These are phyloP conservation scores for Conticribra weissflogii DNA, from an alignment of 108 stramenopile species.

Conservation along the genomic window DNA sequence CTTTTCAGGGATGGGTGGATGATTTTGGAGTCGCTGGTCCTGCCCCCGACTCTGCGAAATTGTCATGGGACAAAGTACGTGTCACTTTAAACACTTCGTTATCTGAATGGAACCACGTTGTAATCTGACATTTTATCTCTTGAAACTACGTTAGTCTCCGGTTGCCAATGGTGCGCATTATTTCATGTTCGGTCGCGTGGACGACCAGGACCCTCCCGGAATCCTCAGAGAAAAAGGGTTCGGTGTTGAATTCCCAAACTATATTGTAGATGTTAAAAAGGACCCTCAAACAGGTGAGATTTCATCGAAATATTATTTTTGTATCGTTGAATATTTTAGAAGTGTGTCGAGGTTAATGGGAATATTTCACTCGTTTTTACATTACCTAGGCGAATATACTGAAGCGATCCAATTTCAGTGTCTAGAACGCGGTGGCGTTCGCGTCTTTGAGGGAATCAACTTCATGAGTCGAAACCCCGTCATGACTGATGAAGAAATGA, in stretches of 20 bases:
- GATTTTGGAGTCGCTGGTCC: conserved; percentile 91
- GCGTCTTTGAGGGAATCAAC: conserved; percentile 96
- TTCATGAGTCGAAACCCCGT: conserved; percentile 86
- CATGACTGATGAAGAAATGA: conserved; percentile 78
- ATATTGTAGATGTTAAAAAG: conserved; percentile 87
- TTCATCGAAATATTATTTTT: not conserved
- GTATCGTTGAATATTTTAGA: not conserved
- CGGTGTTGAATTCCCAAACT: conserved; percentile 93
- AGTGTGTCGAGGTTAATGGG: not conserved
- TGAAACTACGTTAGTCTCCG: too few relatives aligned
- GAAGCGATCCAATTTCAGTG: conserved; percentile 95
- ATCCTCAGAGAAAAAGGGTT: conserved; percentile 88
- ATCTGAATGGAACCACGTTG: not conserved
- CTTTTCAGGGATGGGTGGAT: conserved; percentile 84
- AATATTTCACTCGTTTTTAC: not conserved
- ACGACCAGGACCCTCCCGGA: conserved; percentile 81
- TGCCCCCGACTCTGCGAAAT: conserved; percentile 73
- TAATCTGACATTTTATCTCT: too few relatives aligned
- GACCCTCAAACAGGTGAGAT: conserved; percentile 67
- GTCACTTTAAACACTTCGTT: not conserved
- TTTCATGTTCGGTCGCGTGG: conserved; percentile 91
- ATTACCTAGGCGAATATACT: conserved; percentile 58
- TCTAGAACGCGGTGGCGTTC: conserved; percentile 86
- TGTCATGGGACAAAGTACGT: conserved; percentile 70
- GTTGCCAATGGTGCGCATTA: conserved; percentile 94